These are phyloP conservation scores for Ganoderma multipileum DNA, from an alignment of 1,284 basidiomycete genomes.

Conservation along the genomic window DNA sequence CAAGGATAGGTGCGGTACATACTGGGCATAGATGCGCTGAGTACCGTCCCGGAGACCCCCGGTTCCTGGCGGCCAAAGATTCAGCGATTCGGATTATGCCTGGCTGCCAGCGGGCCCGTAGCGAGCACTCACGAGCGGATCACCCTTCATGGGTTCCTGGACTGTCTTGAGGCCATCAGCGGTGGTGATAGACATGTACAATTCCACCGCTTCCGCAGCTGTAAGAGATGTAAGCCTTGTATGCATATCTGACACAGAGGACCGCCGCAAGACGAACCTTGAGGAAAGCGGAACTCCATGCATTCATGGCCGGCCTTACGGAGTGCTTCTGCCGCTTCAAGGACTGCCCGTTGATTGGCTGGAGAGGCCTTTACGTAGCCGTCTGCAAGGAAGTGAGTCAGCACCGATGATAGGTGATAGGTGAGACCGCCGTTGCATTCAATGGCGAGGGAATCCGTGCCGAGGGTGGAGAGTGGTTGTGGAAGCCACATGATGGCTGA, in stretches of 20 bases:
- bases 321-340: constrained; percentile 76
- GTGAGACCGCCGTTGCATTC: neutral
- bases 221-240: neutral
- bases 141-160: constrained; percentile 69
- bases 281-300: constrained; percentile 64
- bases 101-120: neutral
- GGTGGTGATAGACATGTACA: constrained; percentile 75
- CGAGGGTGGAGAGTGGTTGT: neutral
- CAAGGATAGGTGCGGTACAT: constrained; percentile 50
- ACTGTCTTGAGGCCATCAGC: constrained; percentile 83
- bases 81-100: neutral
- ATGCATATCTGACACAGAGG: neutral
- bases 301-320: constrained; percentile 79
- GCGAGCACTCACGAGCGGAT: constrained; percentile 61
- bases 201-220: constrained; percentile 59
- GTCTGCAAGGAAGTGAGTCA: constrained; percentile 50
- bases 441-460: neutral
- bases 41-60: constrained; percentile 16
- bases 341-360: constrained; percentile 79
- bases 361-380: constrained; percentile 76
- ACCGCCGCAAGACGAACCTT: constrained; percentile 46
- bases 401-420: neutral
- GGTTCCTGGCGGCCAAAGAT: constrained; percentile 18
- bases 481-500: neutral
- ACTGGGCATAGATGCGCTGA: neutral